These are phyloP conservation scores for Paratinospora sagittata DNA, from an alignment of 164 flowering plant genomes.

Conservation along the genomic window DNA sequence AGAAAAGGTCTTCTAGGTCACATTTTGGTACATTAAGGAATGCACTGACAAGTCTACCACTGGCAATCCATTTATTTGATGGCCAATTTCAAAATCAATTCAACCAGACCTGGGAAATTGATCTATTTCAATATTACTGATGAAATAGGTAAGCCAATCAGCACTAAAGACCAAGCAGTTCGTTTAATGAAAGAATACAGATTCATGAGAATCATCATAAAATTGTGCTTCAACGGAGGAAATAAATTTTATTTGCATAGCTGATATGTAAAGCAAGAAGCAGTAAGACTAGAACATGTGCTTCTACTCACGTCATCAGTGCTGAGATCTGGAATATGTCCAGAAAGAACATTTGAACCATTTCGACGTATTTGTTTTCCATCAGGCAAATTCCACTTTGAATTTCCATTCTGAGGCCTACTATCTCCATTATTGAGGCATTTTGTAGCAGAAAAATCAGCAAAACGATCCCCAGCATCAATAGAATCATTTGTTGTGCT, in stretches of 20 bases:
- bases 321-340: slow-evolving; percentile 33
- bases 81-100: no score
- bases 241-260: not conserved
- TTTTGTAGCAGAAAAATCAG: slow-evolving; percentile 43
- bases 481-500: slow-evolving; percentile 59
- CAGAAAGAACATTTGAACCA: slow-evolving; percentile 34
- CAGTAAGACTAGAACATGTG: not conserved
- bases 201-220: not conserved
- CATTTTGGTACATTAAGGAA: not conserved
- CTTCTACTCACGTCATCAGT: slow-evolving; percentile 57
- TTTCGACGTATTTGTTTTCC: slow-evolving; percentile 45
- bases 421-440: slow-evolving; percentile 52
- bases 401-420: slow-evolving; percentile 39
- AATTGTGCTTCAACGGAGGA: not conserved
- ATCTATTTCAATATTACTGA: not conserved
- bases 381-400: slow-evolving; percentile 36
- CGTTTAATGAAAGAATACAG: not conserved
- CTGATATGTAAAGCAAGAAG: not conserved
- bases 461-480: slow-evolving; percentile 45
- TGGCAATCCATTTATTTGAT: not conserved
- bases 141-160: not conserved
- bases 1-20: no score
- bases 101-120: not conserved
- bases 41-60: not conserved
- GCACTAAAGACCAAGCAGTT: not conserved